Base-by-base conservation (phyloP, 768 basidiomycete species). In the Tulasnella sp. region DNA sequence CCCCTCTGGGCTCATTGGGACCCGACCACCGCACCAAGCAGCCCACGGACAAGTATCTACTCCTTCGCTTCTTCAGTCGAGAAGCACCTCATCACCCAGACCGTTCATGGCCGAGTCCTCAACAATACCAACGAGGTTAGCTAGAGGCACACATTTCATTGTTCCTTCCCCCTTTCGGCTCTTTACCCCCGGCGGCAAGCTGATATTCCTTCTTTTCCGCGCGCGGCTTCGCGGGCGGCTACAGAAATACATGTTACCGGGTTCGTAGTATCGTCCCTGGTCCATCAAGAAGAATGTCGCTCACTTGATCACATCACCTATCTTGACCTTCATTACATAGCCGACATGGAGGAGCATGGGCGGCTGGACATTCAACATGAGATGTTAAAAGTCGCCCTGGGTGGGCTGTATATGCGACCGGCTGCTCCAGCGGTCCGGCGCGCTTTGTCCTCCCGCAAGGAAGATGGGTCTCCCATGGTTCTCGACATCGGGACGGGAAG, bases 11-110 rank as follows among this genome's bases (percentile, higher is more conserved):
- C 58, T 29, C 58, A 64, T 31, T 64, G 58, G 58, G 11, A 64
- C 58, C 9, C 49, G 22, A 58, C n/a, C 58, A 64, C 58, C 58
- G 58, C 58, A 34, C 58, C 58, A 34, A 64, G 58, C 58, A 64
- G 58, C 5, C 58, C 58, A 64, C 58, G 58, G 58, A 64, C 58
- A 3, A 71, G 69, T 8, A 52, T 72, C 40, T 72, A 72, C 49
- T 72, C 71, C 34, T 72, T 45, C 71, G 31, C 71, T 34, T 72
- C 71, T 45, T 72, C 71, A 72, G 71, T 72, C 39, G 71, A 72
- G 40, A 52, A 40, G 38, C 37, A 52, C 25, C n/a, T 52, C 9
- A 34, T 45, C 40, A 34, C 49, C 25, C 71, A 52, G 71, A 52
- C 40, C 49, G 31, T 72, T 14, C 71, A 72, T 31, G 71, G 71